Base-by-base conservation (phyloP, 345 rosid genomes). In the Conringia planisiliqua region DNA sequence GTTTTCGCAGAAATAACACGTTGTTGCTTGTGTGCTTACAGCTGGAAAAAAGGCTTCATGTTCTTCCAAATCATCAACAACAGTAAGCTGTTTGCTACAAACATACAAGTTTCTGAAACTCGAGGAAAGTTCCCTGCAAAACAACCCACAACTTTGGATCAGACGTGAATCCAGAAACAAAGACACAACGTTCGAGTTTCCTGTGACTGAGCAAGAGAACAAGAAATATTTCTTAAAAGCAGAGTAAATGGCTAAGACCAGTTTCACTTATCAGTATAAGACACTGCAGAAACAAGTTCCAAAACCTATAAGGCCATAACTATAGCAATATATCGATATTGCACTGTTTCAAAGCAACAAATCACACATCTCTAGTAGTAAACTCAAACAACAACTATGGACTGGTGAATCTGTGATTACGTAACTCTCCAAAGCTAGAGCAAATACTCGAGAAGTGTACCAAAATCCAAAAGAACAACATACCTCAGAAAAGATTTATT, bases 21-120 rank as follows among this genome's bases (percentile, higher is more conserved):
- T 27, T 3, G 8, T 76, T 52, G 58, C 60, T 30, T 29, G 56
- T 56, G 66, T 57, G 52, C 78, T 66, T 62, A 32, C 64, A 76
- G 65, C 48, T 42, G 35, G 43, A 30, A 68, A 33, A 61, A 22
- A 76, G 35, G 24, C 42, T 44, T 51, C 57, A 6, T 55, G 0
- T 55, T 22, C 71, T 47, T 42, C 66, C 72, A 65, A 71, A 77
- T 62, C 67, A 46, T 77, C 75, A 62, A 44, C 48, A 76, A 62
- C 43, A 16, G 42, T 70, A 68, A 54, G 70, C 66, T 18, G 32
- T 56, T 30, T 71, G 67, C 66, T 17, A 63, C 62, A 57, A 57
- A 29, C 50, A 22, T 36, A 24, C 51, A 71, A 46, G 26, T 46
- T 22, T 22, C 42, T 42, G 11, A 44, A 59, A 69, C 70, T 60